Evolutionary conservation across 805 yeast species (phyloP), one percentile per base, ranked within the genome.

Genomic region (Saturnispora saitoi): DNA sequence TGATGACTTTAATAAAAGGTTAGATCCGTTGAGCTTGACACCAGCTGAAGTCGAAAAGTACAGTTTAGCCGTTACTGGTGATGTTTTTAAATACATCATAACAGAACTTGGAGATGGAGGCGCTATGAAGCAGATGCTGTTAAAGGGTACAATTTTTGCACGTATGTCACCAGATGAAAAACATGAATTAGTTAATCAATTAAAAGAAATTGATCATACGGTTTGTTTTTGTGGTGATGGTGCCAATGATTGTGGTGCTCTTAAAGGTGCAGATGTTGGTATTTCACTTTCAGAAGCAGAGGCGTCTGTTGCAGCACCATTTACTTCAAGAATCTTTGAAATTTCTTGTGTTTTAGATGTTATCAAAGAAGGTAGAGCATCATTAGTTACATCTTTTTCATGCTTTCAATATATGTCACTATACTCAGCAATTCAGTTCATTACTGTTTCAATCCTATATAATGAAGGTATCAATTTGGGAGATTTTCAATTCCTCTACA

Each of bases 161-260:
- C 74, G 99, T 54, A 93, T 93, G 99, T 90, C 98, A 0, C 99
- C 99, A 0, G 99, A 95, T 65, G 99, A 93, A 64, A 93, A 93
- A 61, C 96, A 93, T 64, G 99, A 93, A 66, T 71, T 93, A 43
- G 96, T 93, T 32, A 90, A 86, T 58, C 87, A 84, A 61, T 68
- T 93, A 12, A 96, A 89, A 63, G 74, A 71, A 20, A 61, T 93
- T 19, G 96, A 90, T 59, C 91, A 91, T 62, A 87, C 95, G 0
- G 95, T 88, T 43, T 96, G 97, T 2, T 93, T 93, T 65, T 93
- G 98, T 68, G 99, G 99, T 32, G 99, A 93, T 68, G 99, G 99
- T 55, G 99, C 99, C 5, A 93, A 93, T 66, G 99, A 93, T 62
- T 93, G 98, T 67, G 99, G 99, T 56, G 99, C 99, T 0, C 71